Evolutionary conservation across 331 rosid genomes (phyloP).

Genomic region (Rhamnella rubrinervis): DNA sequence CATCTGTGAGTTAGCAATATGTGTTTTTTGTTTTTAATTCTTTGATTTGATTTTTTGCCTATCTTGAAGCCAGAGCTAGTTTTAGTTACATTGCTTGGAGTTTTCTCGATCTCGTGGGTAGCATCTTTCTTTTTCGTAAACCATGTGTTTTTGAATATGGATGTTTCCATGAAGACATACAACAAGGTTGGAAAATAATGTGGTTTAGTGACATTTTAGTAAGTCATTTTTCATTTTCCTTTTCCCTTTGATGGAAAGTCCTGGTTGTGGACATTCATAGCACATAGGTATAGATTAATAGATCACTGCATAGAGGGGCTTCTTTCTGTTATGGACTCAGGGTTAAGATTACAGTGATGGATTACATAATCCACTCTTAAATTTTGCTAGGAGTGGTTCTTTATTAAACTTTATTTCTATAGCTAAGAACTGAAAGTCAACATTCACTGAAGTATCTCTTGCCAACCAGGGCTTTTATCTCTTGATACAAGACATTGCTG

Average conservation of each 20-base stretch:
- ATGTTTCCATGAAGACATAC: background rate
- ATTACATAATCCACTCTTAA: background rate
- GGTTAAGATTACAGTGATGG: background rate
- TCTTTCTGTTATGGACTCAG: background rate
- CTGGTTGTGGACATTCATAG: background rate
- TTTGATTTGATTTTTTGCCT: constrained; percentile 12
- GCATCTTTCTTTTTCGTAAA: no score
- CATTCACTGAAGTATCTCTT: constrained; percentile 17
- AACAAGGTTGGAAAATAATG: background rate
- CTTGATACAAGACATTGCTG: constrained; percentile 40
- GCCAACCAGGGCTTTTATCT: constrained; percentile 38
- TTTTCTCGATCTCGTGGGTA: no score
- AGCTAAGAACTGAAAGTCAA: background rate
- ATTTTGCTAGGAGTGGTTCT: constrained; percentile 1
- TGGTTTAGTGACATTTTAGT: background rate
- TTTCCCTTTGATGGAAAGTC: background rate
- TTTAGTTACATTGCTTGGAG: background rate
- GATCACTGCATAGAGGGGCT: background rate
- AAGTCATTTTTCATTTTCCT: background rate
- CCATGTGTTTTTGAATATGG: no score
- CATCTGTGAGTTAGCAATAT: constrained; percentile 56
- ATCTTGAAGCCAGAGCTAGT: background rate
- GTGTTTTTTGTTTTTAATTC: constrained; percentile 19
- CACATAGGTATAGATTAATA: background rate
- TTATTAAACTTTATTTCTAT: constrained; percentile 5